These are phyloP conservation scores for Ligustrum vulgare DNA, from an alignment of 257 asterid genomes.

Conservation along the genomic window DNA sequence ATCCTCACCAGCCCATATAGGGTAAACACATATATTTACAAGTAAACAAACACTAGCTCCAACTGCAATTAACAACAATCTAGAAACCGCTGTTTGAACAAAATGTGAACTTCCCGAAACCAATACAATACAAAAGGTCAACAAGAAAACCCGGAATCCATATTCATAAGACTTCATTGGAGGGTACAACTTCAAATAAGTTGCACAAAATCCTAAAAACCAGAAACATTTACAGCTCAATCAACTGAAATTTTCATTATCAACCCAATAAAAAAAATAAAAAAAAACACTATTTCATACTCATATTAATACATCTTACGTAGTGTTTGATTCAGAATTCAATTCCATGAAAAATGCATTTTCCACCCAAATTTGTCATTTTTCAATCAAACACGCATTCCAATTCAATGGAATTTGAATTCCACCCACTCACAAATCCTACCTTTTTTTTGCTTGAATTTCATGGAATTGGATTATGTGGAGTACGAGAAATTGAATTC, in stretches of 20 bases:
- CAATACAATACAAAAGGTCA: slow-evolving; percentile 73
- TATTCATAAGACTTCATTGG: slow-evolving; percentile 76
- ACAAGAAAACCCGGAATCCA: slow-evolving; percentile 73
- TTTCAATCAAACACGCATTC: too few relatives aligned
- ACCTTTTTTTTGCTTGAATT: too few relatives aligned
- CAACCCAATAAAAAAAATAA: too few relatives aligned
- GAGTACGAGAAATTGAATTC: too few relatives aligned
- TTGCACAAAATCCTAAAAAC: slow-evolving; percentile 53
- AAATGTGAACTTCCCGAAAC: slow-evolving; percentile 22
- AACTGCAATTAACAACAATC: slow-evolving; percentile 66
- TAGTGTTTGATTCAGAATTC: too few relatives aligned
- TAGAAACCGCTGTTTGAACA: slow-evolving; percentile 42
- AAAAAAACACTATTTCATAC: not conserved
- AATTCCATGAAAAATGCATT: too few relatives aligned
- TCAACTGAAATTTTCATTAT: not conserved
- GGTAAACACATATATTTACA: slow-evolving; percentile 63
- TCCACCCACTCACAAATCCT: too few relatives aligned
- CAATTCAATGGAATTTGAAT: too few relatives aligned
- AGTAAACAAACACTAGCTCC: slow-evolving; percentile 65
- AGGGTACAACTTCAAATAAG: slow-evolving; percentile 66
- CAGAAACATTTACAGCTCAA: not conserved
- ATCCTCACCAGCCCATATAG: slow-evolving; percentile 92
- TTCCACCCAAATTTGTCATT: too few relatives aligned
- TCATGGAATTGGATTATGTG: too few relatives aligned
- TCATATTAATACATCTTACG: not conserved